A percentile compares a stretch with the other conserved stretches of the same genome.
phyloP scores from a whole-genome alignment of 768 basidiomycete genomes.

The Naganishia vaughanmartiniae region DNA sequence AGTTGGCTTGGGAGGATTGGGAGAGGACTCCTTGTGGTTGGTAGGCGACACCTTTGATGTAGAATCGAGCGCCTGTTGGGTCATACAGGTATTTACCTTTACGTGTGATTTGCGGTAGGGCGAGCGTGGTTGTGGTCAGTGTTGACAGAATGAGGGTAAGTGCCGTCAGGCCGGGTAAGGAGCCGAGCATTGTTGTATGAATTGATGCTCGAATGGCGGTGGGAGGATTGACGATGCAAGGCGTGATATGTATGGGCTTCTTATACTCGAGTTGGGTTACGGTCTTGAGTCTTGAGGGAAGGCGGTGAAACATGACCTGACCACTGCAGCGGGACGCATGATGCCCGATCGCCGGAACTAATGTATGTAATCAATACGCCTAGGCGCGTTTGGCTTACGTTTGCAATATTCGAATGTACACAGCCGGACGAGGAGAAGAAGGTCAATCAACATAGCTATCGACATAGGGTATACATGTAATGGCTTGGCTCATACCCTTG shows the following conservation, averaged over 20 bases:
- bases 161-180: conserved; percentile 1
- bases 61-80: conserved; percentile 72
- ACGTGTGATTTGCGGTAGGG: conserved; percentile 68
- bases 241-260: background rate
- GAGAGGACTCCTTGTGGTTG: conserved; percentile 68
- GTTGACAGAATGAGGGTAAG: conserved; percentile 37
- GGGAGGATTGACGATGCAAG: background rate
- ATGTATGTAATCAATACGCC: too few species aligned
- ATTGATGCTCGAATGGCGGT: background rate
- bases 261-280: too few species aligned
- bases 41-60: conserved; percentile 83
- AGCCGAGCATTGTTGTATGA: background rate
- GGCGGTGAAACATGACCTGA: background rate
- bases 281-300: background rate
- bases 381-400: too few species aligned
- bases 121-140: conserved; percentile 53
- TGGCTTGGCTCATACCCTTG: too few species aligned
- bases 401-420: too few species aligned
- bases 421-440: too few species aligned
- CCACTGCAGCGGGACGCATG: too few species aligned
- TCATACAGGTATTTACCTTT: conserved; percentile 77
- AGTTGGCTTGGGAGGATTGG: conserved; percentile 39
- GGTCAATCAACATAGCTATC: too few species aligned
- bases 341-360: background rate
- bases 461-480: too few species aligned